Base-by-base conservation (phyloP, 495 filamentous ascomycete species). In the Haplographium delicatum region DNA sequence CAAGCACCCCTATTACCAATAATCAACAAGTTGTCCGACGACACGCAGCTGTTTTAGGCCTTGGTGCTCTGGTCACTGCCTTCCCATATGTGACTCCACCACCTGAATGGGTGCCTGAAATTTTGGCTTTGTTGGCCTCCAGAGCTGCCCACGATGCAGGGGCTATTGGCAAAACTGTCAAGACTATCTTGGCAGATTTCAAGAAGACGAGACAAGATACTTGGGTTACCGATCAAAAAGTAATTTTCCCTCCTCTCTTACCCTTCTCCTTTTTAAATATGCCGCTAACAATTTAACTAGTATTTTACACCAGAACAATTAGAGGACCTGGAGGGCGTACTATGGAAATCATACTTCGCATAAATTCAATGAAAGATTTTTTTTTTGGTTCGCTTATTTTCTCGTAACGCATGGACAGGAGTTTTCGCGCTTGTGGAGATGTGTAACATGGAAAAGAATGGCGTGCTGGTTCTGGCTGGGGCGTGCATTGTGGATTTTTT, bases 321-420 rank as follows among this genome's bases (percentile, higher is more conserved):
- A 1, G 93, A 96, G 65, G 91, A 97, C 65, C 70, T 98, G 18
- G 91, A 95, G 58, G 93, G 93, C 35, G 94, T 97, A 30, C 73
- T 99, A 49, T 99, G 94, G 94, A 97, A 97, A 82, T 95, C 90
- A 62, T 99, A 99, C 64, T 99, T 97, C 73, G 93, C 93, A 48
- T 97, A 76, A 57, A n/a, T n/a, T n/a, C n/a, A n/a, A n/a, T n/a
- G n/a, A n/a, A n/a, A n/a, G n/a, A n/a, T n/a, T n/a, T n/a, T n/a
- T n/a, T n/a, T n/a, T n/a, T n/a, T n/a, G n/a, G n/a, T n/a, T n/a
- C n/a, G n/a, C n/a, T n/a, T n/a, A n/a, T n/a, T n/a, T n/a, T n/a
- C n/a, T n/a, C n/a, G n/a, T n/a, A n/a, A 16, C 34, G 19, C 15
- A 16, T 31, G 34, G 34, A 16, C 10, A 38, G 34, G 34, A 38